Evolutionary conservation across 768 basidiomycete species (phyloP).

Genomic region (Podaxis rugospora): DNA sequence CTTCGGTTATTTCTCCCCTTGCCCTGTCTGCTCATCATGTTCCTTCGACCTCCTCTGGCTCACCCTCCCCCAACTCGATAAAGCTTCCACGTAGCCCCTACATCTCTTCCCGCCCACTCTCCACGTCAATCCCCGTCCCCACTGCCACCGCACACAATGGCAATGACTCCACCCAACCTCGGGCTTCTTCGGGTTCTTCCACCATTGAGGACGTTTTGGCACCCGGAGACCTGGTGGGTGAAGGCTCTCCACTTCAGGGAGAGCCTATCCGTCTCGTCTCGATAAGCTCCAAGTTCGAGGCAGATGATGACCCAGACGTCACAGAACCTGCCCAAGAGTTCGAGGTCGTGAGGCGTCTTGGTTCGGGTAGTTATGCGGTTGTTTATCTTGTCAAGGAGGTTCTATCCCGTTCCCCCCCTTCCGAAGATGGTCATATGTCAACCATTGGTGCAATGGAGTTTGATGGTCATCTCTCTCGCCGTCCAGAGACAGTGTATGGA

Average conservation of each 20-base stretch:
- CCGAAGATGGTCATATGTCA: constrained; percentile 55
- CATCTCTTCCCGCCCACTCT: constrained; percentile 29
- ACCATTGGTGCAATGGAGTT: constrained; percentile 53
- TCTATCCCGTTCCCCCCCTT: constrained; percentile 40
- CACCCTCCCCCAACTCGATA: constrained; percentile 32
- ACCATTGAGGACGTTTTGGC: constrained; percentile 58
- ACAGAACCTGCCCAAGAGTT: constrained; percentile 61
- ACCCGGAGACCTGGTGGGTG: constrained; percentile 71
- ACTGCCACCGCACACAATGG: constrained; percentile 20
- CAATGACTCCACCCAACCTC: constrained; percentile 27
- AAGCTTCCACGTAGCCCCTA: constrained; percentile 34
- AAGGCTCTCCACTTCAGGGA: constrained; percentile 62
- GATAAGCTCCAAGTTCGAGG: constrained; percentile 30
- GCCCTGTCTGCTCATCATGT: constrained; percentile 29
- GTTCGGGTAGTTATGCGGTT: constrained; percentile 89
- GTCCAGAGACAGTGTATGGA: constrained; percentile 53
- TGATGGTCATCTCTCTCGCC: constrained; percentile 31
- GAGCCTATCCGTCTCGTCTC: constrained; percentile 61
- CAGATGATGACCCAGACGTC: constrained; percentile 29
- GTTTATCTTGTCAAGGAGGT: constrained; percentile 89
- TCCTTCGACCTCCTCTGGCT: constrained; percentile 29
- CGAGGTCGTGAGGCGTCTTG: constrained; percentile 81
- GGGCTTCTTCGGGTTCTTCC: constrained; percentile 34
- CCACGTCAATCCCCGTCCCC: constrained; percentile 26
- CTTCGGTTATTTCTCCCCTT: constrained; percentile 22